These are phyloP conservation scores for Calamus simplicifolius DNA, from an alignment of 176 grass and related monocot genomes.

Conservation along the genomic window DNA sequence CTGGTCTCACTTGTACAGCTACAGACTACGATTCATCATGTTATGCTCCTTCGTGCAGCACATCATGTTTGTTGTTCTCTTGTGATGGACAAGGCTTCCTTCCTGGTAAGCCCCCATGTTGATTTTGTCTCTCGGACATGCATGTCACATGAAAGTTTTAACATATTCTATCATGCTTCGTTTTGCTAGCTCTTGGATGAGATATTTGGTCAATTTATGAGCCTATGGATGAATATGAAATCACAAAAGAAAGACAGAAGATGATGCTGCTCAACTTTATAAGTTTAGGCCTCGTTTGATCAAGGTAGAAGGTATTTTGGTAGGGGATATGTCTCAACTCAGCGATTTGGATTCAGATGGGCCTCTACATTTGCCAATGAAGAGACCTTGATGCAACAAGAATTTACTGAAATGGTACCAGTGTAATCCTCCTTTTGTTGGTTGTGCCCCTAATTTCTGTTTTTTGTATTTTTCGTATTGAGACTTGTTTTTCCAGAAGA, in stretches of 20 bases:
- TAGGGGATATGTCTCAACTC: constrained; percentile 39
- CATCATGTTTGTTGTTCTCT: constrained; percentile 39
- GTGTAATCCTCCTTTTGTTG: not conserved
- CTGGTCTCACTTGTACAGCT: constrained; percentile 50
- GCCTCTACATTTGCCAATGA: constrained; percentile 31
- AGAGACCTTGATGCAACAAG: constrained; percentile 47
- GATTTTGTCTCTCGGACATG: not conserved
- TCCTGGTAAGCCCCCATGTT: constrained; percentile 48
- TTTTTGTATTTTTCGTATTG: constrained; percentile 9
- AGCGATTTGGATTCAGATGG: constrained; percentile 39
- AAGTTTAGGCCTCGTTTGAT: constrained; percentile 69
- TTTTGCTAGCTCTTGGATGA: constrained; percentile 48
- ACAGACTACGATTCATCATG: constrained; percentile 48
- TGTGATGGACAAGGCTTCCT: constrained; percentile 56
- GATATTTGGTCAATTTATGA: constrained; percentile 67
- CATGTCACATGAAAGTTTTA: not conserved
- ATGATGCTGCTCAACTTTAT: constrained; percentile 48
- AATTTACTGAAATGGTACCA: constrained; percentile 51
- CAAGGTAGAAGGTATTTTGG: constrained; percentile 63
- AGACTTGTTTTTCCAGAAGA: constrained; percentile 38
- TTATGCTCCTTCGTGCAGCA: constrained; percentile 44
- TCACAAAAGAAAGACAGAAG: constrained; percentile 51
- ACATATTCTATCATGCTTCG: constrained; percentile 9
- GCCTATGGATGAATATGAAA: constrained; percentile 82
- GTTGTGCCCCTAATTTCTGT: constrained; percentile 3